Evolutionary conservation across 805 yeast species (phyloP).

Genomic region (Cyberlindnera maclurae): DNA sequence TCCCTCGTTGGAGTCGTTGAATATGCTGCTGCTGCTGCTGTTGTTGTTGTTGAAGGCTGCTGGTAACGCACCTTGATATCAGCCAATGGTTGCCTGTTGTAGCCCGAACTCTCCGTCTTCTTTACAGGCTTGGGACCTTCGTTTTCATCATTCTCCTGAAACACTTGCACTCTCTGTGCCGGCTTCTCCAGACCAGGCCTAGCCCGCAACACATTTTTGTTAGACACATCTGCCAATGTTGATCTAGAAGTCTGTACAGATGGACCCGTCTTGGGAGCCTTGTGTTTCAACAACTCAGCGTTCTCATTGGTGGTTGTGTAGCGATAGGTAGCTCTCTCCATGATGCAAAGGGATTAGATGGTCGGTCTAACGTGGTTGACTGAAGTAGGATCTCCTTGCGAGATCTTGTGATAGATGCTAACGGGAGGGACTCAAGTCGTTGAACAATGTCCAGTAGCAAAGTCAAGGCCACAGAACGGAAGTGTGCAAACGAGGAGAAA

Average conservation of each 20-base stretch:
- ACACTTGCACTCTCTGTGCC: constrained; percentile 20
- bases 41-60: not conserved
- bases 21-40: constrained; percentile 7
- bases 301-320: constrained; percentile 20
- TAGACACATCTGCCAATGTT: constrained; percentile 21
- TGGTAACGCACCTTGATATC: constrained; percentile 10
- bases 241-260: constrained; percentile 11
- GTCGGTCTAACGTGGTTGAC: too few species aligned
- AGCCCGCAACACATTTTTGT: constrained; percentile 8
- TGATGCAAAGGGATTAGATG: constrained; percentile 1
- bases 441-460: too few species aligned
- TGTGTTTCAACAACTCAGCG: constrained; percentile 16
- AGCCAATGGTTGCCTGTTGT: constrained; percentile 19
- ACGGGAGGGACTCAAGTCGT: too few species aligned
- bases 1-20: not conserved
- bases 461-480: too few species aligned
- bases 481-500: not conserved
- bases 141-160: constrained; percentile 19
- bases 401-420: too few species aligned
- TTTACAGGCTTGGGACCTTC: constrained; percentile 9
- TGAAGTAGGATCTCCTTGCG: too few species aligned
- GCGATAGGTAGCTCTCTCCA: constrained; percentile 19
- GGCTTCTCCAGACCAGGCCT: constrained; percentile 12
- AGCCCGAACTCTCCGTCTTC: not conserved
- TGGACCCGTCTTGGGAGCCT: constrained; percentile 8